Base-by-base conservation (phyloP, 202 grass and related monocot genomes). In the Carex arenaria region DNA sequence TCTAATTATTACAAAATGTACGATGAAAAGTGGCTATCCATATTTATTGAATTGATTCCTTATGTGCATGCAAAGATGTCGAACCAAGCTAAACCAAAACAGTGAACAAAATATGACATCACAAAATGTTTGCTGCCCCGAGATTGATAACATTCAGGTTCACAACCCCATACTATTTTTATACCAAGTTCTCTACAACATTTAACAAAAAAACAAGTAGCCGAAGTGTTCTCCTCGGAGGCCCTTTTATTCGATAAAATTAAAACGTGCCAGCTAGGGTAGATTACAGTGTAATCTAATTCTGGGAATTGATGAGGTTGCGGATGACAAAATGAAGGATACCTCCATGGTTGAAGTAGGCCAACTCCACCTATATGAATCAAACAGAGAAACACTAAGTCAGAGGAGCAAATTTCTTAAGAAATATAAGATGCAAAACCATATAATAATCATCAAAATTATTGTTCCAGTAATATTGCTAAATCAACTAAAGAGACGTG, bases 331-430 rank as follows among this genome's bases (percentile, higher is more conserved):
- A 97, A 0, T 89, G 95, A 61, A 97, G 95, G 72, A 97, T 97
- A 10, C 95, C 95, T 31, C 95, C 95, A 31, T 97, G 95, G 82
- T 93, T 90, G 87, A 89, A 97, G 82, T 97, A 97, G 13, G 90
- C 86, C 74, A 97, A 61, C 69, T 97, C 95, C 82, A 97, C 95
- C 95, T 97, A 42, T 15, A 88, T 9, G 18, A 36, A 57, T 38
- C 17, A 23, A 72, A 53, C 78, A 81, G 56, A 28, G 61, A 54
- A 20, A 43, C 34, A 9, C 23, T n/a, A 78, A 78, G 31, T 78
- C 52, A 59, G 73, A 10, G 51, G 26, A 76, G 22, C 20, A 4
- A 26, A 74, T 53, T 31, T 3, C 47, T 54, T 74, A 30, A 76
- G 49, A 75, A 71, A 55, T 34, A 12, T n/a, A 57, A 38, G 23